Conservation (phyloP, 768 basidiomycete species). For the Tricholoma saponaceum region DNA sequence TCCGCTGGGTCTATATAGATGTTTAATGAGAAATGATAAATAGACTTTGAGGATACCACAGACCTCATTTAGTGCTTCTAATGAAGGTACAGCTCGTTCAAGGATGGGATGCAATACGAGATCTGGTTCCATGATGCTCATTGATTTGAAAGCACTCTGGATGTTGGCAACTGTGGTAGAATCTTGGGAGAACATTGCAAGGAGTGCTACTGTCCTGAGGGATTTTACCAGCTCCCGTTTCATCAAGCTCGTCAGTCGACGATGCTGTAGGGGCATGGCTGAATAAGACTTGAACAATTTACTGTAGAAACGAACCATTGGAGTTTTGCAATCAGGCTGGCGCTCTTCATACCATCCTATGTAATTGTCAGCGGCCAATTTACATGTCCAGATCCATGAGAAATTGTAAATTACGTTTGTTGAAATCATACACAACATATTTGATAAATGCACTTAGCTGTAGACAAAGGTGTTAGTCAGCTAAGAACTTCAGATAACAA, state of each 20-base stretch:
- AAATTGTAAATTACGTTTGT: constrained; percentile 51
- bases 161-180: constrained; percentile 69
- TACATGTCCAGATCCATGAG: background rate
- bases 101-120: constrained; percentile 77
- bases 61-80: constrained; percentile 88
- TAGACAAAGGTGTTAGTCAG: background rate
- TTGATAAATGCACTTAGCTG: constrained; percentile 85
- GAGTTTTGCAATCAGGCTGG: constrained; percentile 75
- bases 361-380: constrained; percentile 2
- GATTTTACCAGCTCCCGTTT: constrained; percentile 81
- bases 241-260: constrained; percentile 75
- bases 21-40: background rate
- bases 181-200: constrained; percentile 91
- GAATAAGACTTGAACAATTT: background rate
- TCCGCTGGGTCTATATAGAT: constrained; percentile 66
- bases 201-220: constrained; percentile 73
- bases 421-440: constrained; percentile 79
- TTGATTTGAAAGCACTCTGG: constrained; percentile 75
- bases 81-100: constrained; percentile 78
- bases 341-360: constrained; percentile 79
- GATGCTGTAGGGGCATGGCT: constrained; percentile 38
- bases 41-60: constrained; percentile 11
- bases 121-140: constrained; percentile 83
- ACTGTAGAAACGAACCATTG: constrained; percentile 35
- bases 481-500: background rate